Conservation (phyloP, 306 rosid genomes). For the Vicia faba region DNA sequence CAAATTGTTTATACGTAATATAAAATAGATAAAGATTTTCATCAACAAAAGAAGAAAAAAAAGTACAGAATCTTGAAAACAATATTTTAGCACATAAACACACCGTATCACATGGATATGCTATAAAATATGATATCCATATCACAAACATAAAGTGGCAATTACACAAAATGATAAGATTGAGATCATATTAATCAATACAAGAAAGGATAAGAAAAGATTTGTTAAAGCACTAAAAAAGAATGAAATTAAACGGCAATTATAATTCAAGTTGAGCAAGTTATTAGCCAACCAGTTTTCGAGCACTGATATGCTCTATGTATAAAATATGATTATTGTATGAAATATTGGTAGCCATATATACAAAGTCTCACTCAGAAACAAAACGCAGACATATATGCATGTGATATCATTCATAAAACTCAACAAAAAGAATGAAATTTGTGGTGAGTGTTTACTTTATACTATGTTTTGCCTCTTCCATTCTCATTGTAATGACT, state of each 20-base stretch:
- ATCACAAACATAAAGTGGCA: conserved; percentile 21
- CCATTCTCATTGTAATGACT: conserved; percentile 38
- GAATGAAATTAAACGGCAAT: background rate
- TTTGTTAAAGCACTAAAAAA: background rate
- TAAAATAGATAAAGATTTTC: too few species aligned
- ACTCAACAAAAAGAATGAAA: conserved; percentile 8
- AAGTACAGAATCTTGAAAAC: background rate
- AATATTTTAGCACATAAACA: conserved; percentile 21
- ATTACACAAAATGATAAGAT: conserved; percentile 31
- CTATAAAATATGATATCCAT: conserved; percentile 16
- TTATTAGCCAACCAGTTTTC: too few species aligned
- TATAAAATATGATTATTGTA: too few species aligned
- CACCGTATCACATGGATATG: conserved; percentile 27
- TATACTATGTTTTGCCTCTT: conserved; percentile 19
- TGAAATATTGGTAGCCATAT: conserved; percentile 1
- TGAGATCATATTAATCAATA: background rate
- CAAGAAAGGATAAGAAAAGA: conserved; percentile 21
- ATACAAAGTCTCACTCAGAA: conserved; percentile 2
- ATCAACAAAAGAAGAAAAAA: background rate
- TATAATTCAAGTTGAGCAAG: too few species aligned
- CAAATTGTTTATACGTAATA: too few species aligned
- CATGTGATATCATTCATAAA: background rate
- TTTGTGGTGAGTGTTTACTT: conserved; percentile 9
- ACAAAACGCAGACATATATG: background rate
- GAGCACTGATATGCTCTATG: too few species aligned